Evolutionary conservation across 2,329 filamentous ascomycete species (phyloP), one percentile per base, ranked within the genome.

Genomic region (Cladosporium sp.): DNA sequence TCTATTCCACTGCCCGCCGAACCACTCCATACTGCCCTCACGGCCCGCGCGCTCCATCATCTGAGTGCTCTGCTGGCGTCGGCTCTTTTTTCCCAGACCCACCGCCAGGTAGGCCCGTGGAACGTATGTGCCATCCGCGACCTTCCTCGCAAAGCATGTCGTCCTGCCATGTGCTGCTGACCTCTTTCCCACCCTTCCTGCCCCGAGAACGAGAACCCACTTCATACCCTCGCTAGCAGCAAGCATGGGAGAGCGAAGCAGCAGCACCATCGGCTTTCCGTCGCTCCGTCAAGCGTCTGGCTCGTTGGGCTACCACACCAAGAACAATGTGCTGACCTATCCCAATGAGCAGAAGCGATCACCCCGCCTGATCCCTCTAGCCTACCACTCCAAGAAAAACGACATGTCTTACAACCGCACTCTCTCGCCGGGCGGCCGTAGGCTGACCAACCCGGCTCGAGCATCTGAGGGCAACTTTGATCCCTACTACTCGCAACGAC

Each of bases 341-440:
- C 61, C 61, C 15, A 24, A 64, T 24, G 61, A 64, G 30, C 61
- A 64, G 61, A 64, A 54, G 61, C 34, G 51, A 26, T 64, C 61
- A 14, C 26, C 57, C 26, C 61, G 51, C 41, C 61, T 57, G 8
- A 64, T 57, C 28, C 61, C 61, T 57, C 51, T 64, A 57, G 61
- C 61, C 61, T 64, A 64, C 61, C 61, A 64, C 51, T 55, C 49
- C 24, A 54, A 64, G 36, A 24, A 38, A 18, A 44, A 57, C 61
- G 65, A 65, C 67, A 77, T 77, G 75, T 74, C 74, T 30, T 76
- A 77, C 67, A 70, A 76, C 68, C 74, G 77, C 34, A 66, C 73
- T 2, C 70, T 73, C 49, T 78, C 77, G 65, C 77, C 76, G 1
- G 77, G 76, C 32, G 69, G 74, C 38, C 69, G 75, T 32, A 75